Conservation (phyloP, 768 basidiomycete genomes). For the Kwoniella europaea region DNA sequence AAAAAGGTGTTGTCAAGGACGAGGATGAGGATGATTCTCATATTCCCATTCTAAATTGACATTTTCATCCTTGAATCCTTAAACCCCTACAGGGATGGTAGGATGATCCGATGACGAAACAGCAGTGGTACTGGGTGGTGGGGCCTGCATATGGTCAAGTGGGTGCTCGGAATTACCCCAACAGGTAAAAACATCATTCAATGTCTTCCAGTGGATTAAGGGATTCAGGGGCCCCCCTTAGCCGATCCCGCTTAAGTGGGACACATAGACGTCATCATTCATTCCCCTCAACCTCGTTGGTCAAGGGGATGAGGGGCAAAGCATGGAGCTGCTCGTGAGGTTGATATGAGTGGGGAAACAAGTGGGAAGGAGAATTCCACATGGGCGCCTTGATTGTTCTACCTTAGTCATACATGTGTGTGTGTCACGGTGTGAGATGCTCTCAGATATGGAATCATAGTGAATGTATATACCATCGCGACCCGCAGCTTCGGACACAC, state of each 20-base stretch:
- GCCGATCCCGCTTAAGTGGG: not conserved
- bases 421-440: no score
- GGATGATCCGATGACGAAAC: slow-evolving; percentile 11
- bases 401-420: no score
- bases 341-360: no score
- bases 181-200: not conserved
- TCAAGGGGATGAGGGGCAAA: not conserved
- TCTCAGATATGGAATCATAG: no score
- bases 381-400: no score
- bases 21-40: not conserved
- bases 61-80: not conserved
- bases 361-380: no score
- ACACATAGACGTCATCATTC: not conserved
- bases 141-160: slow-evolving; percentile 1
- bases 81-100: not conserved
- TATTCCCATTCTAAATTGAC: slow-evolving; percentile 3
- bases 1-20: not conserved
- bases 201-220: not conserved
- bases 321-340: not conserved
- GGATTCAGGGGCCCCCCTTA: slow-evolving; percentile 18
- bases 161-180: slow-evolving; percentile 1
- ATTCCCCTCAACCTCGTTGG: not conserved
- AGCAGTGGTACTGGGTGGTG: not conserved
- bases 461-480: not conserved
- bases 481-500: not conserved